Evolutionary conservation across 352 stramenopile species (phyloP), one percentile per base, ranked within the genome.

Genomic region (Thraustotheca clavata): DNA sequence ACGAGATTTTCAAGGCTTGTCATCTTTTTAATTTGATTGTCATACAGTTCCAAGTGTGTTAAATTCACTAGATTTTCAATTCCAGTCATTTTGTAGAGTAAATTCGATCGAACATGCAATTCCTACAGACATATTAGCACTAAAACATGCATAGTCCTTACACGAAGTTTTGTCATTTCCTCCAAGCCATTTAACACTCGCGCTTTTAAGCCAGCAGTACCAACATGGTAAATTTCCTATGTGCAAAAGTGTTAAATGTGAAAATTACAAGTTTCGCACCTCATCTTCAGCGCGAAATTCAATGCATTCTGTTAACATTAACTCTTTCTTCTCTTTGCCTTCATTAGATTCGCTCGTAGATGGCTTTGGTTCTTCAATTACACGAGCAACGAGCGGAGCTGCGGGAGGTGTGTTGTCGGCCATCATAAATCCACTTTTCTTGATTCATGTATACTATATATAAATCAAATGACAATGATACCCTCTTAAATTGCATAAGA

Each of bases 21-120:
- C 47, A 98, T 81, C 16, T 76, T 74, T 71, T 96, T 78, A 66
- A 99, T 94, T 69, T 97, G 80, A 79, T 99, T 99, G 72, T 99
- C 96, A 81, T 99, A 99, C 20, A 99, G 76, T 76, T 99, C 96
- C 27, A 99, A 74, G 22, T 98, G 81, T 71, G 92, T 68, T 54
- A 99, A 79, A 20, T 71, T 77, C 38, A 73, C 49, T 11, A 96
- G 60, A 5, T 73, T 52, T 11, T 72, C 71, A 14, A 97, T 86
- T 39, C 73, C 79, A 2, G 73, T 73, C 77, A 97, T 93, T 24
- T 88, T 94, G 46, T 61, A 68, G 54, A 94, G 70, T 55, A 92
- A 61, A 59, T 91, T 94, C 20, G 84, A 94, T 6, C 84, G 80
- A n/a, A 94, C 70, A 52, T 90, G 81, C 38, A 93, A 68, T 9